These are phyloP conservation scores for Phaeophleospora eucalypticola DNA, from an alignment of 2,329 filamentous ascomycete genomes.

Conservation along the genomic window DNA sequence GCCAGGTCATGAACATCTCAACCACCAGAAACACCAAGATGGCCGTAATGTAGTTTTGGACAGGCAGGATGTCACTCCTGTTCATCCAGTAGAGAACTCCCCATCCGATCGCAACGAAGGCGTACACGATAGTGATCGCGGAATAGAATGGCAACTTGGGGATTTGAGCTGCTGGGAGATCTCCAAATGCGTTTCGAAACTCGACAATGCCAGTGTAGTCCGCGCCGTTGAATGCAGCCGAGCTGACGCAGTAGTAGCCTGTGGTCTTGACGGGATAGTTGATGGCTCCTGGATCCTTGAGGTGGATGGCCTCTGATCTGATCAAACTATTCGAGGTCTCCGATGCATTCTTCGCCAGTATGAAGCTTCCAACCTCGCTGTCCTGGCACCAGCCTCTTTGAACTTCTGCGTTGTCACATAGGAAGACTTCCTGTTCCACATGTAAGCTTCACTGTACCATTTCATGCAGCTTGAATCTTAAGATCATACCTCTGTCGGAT, in stretches of 20 bases:
- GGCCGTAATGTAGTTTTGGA: conserved; percentile 98
- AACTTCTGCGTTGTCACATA: conserved; percentile 73
- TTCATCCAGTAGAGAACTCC: conserved; percentile 94
- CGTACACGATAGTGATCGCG: conserved; percentile 88
- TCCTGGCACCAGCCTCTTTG: conserved; percentile 67
- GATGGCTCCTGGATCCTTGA: conserved; percentile 69
- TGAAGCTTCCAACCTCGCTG: conserved; percentile 78
- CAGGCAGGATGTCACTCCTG: conserved; percentile 85
- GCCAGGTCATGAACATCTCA: conserved; percentile 98
- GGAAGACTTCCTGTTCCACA: conserved; percentile 55
- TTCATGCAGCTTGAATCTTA: neutral
- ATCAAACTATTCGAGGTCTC: conserved; percentile 67
- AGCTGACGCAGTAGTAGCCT: conserved; percentile 92
- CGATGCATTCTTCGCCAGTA: conserved; percentile 72
- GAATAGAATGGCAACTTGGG: conserved; percentile 97
- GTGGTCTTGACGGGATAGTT: conserved; percentile 85
- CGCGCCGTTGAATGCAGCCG: conserved; percentile 56
- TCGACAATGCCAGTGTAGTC: conserved; percentile 79
- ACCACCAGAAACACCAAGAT: conserved; percentile 91
- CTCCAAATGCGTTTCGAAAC: conserved; percentile 93
- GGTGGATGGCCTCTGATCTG: conserved; percentile 73
- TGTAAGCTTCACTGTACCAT: conserved; percentile 11
- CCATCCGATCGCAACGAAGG: conserved; percentile 83
- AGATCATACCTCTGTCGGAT: conserved; percentile 5
- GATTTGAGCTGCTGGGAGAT: conserved; percentile 91